Conservation (phyloP, 139 green algal genomes). For the Yamagishiella unicocca region DNA sequence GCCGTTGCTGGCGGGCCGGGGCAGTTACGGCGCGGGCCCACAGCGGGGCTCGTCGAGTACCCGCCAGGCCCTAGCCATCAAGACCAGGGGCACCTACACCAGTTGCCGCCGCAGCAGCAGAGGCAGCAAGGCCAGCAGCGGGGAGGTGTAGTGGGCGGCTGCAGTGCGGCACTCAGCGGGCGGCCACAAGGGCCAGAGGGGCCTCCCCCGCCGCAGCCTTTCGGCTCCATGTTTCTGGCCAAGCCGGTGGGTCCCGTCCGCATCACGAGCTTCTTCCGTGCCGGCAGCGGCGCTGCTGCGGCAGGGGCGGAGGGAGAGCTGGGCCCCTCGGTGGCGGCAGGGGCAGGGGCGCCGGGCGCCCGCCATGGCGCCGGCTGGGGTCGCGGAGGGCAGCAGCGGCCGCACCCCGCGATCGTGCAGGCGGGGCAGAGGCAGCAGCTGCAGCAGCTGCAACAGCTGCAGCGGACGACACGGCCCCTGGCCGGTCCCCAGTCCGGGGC, state of each 20-base stretch:
- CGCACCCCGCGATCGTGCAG: neutral
- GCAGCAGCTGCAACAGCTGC: neutral
- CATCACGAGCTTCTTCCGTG: constrained; percentile 28
- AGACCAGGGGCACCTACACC: neutral
- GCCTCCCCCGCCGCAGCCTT: neutral
- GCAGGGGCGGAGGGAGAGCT: neutral
- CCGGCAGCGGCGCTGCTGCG: neutral
- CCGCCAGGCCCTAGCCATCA: no score
- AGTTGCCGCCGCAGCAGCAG: neutral
- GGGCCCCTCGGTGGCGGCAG: neutral
- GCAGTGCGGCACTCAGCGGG: no score
- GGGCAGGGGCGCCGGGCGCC: no score
- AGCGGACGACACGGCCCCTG: neutral
- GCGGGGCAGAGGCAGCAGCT: neutral
- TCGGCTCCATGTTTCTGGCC: constrained; percentile 3
- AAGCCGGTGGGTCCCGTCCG: neutral
- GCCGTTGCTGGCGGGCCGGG: no score
- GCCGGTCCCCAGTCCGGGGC: neutral
- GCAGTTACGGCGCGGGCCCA: no score
- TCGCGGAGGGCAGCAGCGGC: neutral
- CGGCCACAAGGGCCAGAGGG: neutral
- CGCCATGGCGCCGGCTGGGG: constrained; percentile 3
- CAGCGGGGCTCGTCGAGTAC: no score
- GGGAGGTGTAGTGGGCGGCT: no score
- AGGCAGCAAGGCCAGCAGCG: neutral